These are phyloP conservation scores for Xylaria intraflava DNA, from an alignment of 495 filamentous ascomycete genomes.

Conservation along the genomic window DNA sequence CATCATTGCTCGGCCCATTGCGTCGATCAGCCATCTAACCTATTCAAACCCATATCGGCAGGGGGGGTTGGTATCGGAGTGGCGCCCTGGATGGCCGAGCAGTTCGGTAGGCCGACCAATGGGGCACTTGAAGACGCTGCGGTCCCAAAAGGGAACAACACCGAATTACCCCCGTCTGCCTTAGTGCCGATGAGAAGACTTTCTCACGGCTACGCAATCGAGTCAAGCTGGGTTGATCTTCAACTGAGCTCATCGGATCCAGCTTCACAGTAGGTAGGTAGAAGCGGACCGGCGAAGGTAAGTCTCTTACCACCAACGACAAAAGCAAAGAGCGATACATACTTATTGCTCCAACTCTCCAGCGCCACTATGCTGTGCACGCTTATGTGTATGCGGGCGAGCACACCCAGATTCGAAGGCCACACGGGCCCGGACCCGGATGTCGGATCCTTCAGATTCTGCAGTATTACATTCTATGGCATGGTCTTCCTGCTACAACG, in stretches of 20 bases:
- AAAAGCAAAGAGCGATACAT: neutral
- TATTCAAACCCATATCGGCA: too few relatives aligned
- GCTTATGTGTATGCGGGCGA: neutral
- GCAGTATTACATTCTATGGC: neutral
- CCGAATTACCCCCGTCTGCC: neutral
- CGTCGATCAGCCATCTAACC: too few relatives aligned
- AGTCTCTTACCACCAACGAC: neutral
- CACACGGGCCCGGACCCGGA: neutral
- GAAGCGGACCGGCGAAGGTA: neutral
- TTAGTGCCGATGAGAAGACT: neutral
- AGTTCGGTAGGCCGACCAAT: too few relatives aligned
- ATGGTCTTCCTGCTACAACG: too few relatives aligned
- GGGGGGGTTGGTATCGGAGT: too few relatives aligned
- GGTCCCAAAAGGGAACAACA: neutral
- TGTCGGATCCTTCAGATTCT: neutral
- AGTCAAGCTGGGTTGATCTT: too few relatives aligned
- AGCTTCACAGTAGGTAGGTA: too few relatives aligned
- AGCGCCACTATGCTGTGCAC: conserved; percentile 1
- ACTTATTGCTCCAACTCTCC: neutral
- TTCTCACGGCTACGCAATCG: too few relatives aligned
- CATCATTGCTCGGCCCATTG: too few relatives aligned
- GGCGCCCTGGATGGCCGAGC: too few relatives aligned
- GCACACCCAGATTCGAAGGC: neutral
- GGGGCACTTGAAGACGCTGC: too few relatives aligned
- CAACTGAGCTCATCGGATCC: too few relatives aligned